phyloP scores from a whole-genome alignment of 306 rosid species.

The Prunus padus region DNA sequence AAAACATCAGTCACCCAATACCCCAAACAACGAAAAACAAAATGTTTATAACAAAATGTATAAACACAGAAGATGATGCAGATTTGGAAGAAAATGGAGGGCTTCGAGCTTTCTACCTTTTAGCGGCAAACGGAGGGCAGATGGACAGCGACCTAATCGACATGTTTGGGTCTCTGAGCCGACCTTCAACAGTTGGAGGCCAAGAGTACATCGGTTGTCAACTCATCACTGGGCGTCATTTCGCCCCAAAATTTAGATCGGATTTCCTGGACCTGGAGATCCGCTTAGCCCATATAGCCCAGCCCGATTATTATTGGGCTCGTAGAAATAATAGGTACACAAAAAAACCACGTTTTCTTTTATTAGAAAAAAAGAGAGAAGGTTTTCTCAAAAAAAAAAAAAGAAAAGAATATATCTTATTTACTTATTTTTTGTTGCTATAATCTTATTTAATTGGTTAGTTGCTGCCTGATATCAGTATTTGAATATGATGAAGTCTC shows the following conservation, averaged over 20 bases:
- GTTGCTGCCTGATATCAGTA: not conserved
- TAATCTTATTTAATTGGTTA: not conserved
- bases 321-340: not conserved
- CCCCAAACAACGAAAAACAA: no score
- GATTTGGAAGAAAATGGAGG: slow-evolving; percentile 3
- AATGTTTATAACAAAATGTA: not conserved
- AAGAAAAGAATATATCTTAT: not conserved
- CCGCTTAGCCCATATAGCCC: not conserved
- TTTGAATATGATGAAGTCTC: slow-evolving; percentile 13
- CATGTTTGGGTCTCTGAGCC: not conserved
- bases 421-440: no score
- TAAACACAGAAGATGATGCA: not conserved
- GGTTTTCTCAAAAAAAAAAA: no score
- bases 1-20: not conserved
- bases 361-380: not conserved
- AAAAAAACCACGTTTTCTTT: no score
- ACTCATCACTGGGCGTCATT: no score
- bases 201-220: not conserved
- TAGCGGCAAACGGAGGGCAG: slow-evolving; percentile 23
- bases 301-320: not conserved
- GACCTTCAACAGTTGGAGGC: not conserved
- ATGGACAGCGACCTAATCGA: slow-evolving; percentile 15
- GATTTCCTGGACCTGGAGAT: not conserved
- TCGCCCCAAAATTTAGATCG: not conserved
- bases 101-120: slow-evolving; percentile 30